Evolutionary conservation across 495 filamentous ascomycete genomes (phyloP).

Genomic region (Xylaria longipes): DNA sequence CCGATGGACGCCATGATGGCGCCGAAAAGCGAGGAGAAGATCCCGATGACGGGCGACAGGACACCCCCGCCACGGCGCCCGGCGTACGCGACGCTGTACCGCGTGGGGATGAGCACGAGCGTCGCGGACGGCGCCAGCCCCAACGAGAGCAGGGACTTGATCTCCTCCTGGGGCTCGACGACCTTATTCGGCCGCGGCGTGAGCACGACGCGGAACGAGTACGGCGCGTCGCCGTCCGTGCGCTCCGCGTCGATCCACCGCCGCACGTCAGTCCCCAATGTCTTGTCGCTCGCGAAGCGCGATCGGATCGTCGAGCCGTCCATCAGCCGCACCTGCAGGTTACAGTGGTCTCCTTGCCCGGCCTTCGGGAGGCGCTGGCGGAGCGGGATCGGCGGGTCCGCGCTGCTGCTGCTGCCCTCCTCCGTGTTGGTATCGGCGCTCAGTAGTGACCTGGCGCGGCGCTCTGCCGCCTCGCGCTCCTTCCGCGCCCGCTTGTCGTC

Average conservation of each 20-base stretch:
- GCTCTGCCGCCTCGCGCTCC: slow-evolving; percentile 56
- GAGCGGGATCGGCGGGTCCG: slow-evolving; percentile 16
- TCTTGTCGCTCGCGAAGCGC: slow-evolving; percentile 69
- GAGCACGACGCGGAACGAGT: slow-evolving; percentile 84
- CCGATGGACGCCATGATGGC: slow-evolving; percentile 40
- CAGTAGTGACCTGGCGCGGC: slow-evolving; percentile 41
- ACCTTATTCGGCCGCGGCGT: slow-evolving; percentile 77
- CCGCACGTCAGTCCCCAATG: slow-evolving; percentile 72
- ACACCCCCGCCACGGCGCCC: slow-evolving; percentile 30
- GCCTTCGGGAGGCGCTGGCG: slow-evolving; percentile 17
- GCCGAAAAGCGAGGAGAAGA: slow-evolving; percentile 64
- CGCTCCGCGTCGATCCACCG: slow-evolving; percentile 71
- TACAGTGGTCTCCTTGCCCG: slow-evolving; percentile 53
- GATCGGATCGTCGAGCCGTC: slow-evolving; percentile 80
- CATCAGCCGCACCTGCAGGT: slow-evolving; percentile 82
- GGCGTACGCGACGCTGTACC: slow-evolving; percentile 67
- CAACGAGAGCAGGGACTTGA: slow-evolving; percentile 66
- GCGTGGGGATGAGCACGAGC: slow-evolving; percentile 78
- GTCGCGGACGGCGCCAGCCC: slow-evolving; percentile 79
- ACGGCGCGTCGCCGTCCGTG: slow-evolving; percentile 58
- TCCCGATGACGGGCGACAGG: slow-evolving; percentile 51
- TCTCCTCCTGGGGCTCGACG: slow-evolving; percentile 77
- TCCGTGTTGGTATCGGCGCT: slow-evolving; percentile 1
- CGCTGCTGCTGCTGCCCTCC: neutral
- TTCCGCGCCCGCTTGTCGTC: slow-evolving; percentile 71